Evolutionary conservation across 768 basidiomycete genomes (phyloP).

Genomic region (Tephrocybe rancida): DNA sequence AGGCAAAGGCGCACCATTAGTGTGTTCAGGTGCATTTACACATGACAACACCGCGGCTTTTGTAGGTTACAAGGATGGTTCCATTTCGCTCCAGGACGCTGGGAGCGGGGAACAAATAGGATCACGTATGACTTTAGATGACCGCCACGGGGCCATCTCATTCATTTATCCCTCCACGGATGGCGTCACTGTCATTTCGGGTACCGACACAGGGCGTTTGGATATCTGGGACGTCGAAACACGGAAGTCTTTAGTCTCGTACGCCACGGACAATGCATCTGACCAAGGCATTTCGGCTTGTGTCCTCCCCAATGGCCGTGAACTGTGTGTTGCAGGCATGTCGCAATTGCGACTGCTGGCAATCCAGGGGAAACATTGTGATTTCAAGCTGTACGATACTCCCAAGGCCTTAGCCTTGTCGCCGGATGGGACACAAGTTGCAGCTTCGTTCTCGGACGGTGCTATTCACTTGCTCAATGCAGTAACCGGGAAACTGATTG

Average conservation of each 20-base stretch:
- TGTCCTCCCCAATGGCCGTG: not conserved
- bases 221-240: not conserved
- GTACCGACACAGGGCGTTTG: not conserved
- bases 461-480: not conserved
- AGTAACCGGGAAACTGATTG: not conserved
- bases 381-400: not conserved
- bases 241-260: not conserved
- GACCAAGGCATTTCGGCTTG: not conserved
- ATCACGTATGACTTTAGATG: not conserved
- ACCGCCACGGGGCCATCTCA: not conserved
- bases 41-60: not conserved
- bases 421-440: not conserved
- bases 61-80: not conserved
- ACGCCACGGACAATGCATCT: not conserved
- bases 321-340: not conserved
- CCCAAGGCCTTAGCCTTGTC: not conserved
- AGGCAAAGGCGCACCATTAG: not conserved
- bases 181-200: not conserved
- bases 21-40: not conserved
- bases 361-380: not conserved
- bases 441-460: not conserved
- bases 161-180: not conserved
- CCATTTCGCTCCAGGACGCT: not conserved
- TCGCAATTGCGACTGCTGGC: not conserved
- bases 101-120: not conserved